Conservation (phyloP, 176 grass and related monocot species). For the Aechmea fasciata region DNA sequence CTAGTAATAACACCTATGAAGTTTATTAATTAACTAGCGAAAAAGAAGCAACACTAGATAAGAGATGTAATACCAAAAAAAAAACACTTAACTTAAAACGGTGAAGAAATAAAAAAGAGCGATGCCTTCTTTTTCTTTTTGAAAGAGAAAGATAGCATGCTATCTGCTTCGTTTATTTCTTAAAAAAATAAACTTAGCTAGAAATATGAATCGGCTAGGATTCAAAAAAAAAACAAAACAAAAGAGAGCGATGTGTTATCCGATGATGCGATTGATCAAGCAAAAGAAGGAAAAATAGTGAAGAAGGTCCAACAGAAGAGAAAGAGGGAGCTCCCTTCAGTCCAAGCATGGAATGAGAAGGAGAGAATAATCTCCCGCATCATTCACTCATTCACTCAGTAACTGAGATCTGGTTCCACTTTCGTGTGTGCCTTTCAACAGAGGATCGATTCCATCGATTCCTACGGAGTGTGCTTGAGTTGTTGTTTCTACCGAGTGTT, state of each 20-base stretch:
- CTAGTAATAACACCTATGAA: no score
- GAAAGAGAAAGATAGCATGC: no score
- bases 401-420: not conserved
- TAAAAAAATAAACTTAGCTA: no score
- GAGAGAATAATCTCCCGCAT: constrained; percentile 44
- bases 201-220: no score
- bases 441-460: not conserved
- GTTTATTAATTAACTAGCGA: no score
- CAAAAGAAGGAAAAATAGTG: not conserved
- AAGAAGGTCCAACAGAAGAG: not conserved
- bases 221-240: no score
- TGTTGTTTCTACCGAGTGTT: constrained; percentile 24
- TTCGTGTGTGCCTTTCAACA: not conserved
- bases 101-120: not conserved
- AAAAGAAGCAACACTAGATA: not conserved
- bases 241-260: not conserved
- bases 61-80: not conserved
- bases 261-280: not conserved
- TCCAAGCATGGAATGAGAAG: constrained; percentile 37
- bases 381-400: constrained; percentile 41
- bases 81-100: not conserved
- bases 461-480: not conserved
- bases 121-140: no score
- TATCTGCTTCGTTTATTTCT: no score
- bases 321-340: constrained; percentile 49